Conservation (phyloP, 805 yeast species). For the Trichomonascus vanleenenianus region DNA sequence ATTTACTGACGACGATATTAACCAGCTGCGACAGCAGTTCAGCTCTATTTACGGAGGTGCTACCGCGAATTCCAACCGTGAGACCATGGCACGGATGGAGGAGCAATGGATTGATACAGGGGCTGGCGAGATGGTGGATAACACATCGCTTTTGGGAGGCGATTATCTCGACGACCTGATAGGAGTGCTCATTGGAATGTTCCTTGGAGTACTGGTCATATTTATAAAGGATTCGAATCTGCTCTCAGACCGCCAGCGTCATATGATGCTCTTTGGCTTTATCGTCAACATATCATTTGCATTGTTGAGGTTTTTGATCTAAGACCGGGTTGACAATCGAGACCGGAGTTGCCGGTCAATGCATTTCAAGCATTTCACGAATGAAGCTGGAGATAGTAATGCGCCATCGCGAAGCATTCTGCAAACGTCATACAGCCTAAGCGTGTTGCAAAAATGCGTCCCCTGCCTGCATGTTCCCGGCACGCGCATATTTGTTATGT, state of each 20-base stretch:
- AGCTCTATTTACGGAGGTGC: conserved; percentile 51
- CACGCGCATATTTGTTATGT: too few relatives aligned
- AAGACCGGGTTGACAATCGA: too few relatives aligned
- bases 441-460: too few relatives aligned
- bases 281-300: conserved; percentile 63
- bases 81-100: conserved; percentile 50
- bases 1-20: conserved; percentile 69
- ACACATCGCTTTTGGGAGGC: conserved; percentile 38
- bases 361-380: too few relatives aligned
- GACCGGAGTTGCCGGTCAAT: too few relatives aligned
- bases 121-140: conserved; percentile 40
- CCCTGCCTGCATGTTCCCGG: too few relatives aligned
- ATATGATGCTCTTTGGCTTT: conserved; percentile 68
- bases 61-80: conserved; percentile 6
- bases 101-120: conserved; percentile 86
- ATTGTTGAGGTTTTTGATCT: conserved; percentile 5
- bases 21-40: conserved; percentile 67
- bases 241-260: conserved; percentile 53
- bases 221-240: conserved; percentile 46
- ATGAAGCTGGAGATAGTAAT: too few relatives aligned
- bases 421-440: too few relatives aligned
- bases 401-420: too few relatives aligned
- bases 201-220: conserved; percentile 66
- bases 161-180: conserved; percentile 57
- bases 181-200: conserved; percentile 67